Percentiles rank a stretch among this genome's conserved stretches.
Evolutionary conservation across 805 yeast genomes (phyloP).

Genomic region (Hanseniaspora pseudoguilliermondii): DNA sequence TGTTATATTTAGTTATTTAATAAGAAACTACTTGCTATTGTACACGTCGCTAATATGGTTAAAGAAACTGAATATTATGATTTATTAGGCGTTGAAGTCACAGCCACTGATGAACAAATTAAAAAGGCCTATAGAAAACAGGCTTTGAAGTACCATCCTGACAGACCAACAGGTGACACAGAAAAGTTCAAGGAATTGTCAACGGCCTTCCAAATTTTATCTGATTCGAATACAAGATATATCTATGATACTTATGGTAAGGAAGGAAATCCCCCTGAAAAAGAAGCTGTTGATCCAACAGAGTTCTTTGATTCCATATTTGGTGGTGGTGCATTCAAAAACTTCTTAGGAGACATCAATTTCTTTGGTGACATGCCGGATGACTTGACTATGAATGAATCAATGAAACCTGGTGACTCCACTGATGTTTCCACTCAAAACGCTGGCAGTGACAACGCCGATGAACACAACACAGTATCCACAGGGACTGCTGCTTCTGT

Average conservation of each 20-base stretch:
- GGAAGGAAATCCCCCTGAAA: slow-evolving; percentile 53
- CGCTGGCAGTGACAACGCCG: slow-evolving; percentile 14
- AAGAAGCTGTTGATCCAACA: slow-evolving; percentile 71
- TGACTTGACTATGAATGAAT: slow-evolving; percentile 38
- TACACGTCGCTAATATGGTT: slow-evolving; percentile 38
- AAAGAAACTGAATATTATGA: slow-evolving; percentile 84
- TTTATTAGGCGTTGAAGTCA: slow-evolving; percentile 48
- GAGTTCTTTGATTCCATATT: slow-evolving; percentile 76
- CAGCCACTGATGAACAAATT: slow-evolving; percentile 69
- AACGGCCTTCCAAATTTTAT: slow-evolving; percentile 65
- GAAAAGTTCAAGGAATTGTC: slow-evolving; percentile 61
- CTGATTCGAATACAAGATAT: slow-evolving; percentile 54
- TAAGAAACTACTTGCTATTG: no score
- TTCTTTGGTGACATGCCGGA: slow-evolving; percentile 51
- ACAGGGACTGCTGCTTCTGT: slow-evolving; percentile 21
- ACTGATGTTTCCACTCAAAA: slow-evolving; percentile 20
- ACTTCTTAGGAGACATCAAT: slow-evolving; percentile 68
- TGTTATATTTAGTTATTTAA: background rate
- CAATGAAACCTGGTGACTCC: slow-evolving; percentile 15
- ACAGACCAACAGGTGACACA: slow-evolving; percentile 79
- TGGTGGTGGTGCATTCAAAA: slow-evolving; percentile 69
- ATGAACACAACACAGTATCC: slow-evolving; percentile 4
- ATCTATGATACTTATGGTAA: slow-evolving; percentile 80
- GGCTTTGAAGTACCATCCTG: slow-evolving; percentile 88
- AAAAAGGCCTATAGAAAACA: slow-evolving; percentile 86